Evolutionary conservation across 768 basidiomycete species (phyloP).

Genomic region (Hydnum rufescens): DNA sequence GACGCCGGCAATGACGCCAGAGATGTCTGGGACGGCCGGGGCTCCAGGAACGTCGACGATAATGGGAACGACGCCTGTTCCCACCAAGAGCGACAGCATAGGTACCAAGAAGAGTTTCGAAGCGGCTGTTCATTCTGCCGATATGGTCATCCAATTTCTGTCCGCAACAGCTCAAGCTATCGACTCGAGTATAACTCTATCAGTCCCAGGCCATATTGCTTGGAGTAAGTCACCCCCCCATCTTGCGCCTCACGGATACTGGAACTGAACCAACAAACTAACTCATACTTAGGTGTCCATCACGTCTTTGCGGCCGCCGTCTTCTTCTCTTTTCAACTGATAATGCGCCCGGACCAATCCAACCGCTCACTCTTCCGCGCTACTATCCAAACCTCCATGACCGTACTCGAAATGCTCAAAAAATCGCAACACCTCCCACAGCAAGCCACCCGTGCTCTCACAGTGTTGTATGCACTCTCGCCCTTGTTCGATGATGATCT

Average conservation of each 20-base stretch:
- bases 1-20: neutral
- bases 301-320: slow-evolving; percentile 56
- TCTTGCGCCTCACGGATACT: neutral
- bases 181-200: slow-evolving; percentile 42
- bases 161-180: slow-evolving; percentile 60
- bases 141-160: slow-evolving; percentile 59
- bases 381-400: slow-evolving; percentile 38
- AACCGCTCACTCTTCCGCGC: slow-evolving; percentile 58
- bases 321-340: slow-evolving; percentile 82
- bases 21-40: neutral
- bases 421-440: neutral
- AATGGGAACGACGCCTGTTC: neutral
- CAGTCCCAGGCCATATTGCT: slow-evolving; percentile 65
- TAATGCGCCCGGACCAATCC: slow-evolving; percentile 60
- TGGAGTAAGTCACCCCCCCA: slow-evolving; percentile 41
- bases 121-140: slow-evolving; percentile 55
- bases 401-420: neutral
- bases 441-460: neutral
- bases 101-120: slow-evolving; percentile 24
- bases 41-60: neutral
- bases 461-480: neutral
- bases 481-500: neutral
- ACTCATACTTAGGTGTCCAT: neutral
- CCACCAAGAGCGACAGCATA: neutral
- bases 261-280: neutral